phyloP scores from a whole-genome alignment of 768 basidiomycete species.

The Sporobolomyces roseus region DNA sequence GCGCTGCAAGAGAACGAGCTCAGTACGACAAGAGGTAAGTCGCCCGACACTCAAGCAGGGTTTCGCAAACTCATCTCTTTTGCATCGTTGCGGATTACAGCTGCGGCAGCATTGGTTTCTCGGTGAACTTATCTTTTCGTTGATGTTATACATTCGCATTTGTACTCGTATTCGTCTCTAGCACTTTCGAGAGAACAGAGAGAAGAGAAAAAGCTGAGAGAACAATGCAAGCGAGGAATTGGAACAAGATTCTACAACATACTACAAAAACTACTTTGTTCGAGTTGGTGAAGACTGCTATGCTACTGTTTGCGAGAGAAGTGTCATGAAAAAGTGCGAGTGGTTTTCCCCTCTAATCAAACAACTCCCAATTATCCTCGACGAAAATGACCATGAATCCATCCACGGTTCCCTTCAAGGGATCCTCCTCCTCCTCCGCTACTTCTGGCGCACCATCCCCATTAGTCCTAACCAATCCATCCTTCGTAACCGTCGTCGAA shows the following conservation, averaged over 20 bases:
- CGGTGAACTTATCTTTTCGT: not conserved
- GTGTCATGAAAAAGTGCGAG: too few relatives aligned
- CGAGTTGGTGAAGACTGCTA: not conserved
- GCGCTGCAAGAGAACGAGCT: constrained; percentile 19
- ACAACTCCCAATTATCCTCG: constrained; percentile 49
- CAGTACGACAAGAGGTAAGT: constrained; percentile 6
- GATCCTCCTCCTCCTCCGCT: constrained; percentile 48
- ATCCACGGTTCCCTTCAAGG: constrained; percentile 67
- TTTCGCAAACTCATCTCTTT: not conserved
- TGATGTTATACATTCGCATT: not conserved
- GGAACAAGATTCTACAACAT: constrained; percentile 7
- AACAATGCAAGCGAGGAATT: not conserved
- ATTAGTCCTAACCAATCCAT: constrained; percentile 50
- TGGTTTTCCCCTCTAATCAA: constrained; percentile 22
- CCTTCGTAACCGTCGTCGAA: constrained; percentile 51
- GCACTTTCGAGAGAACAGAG: too few relatives aligned
- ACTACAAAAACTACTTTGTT: not conserved
- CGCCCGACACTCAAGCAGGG: too few relatives aligned
- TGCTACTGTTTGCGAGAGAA: constrained; percentile 1
- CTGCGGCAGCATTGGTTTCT: not conserved
- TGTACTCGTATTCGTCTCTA: not conserved
- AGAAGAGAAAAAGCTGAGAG: too few relatives aligned
- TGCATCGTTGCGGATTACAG: not conserved
- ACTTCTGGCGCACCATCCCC: constrained; percentile 49
- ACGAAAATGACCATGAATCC: constrained; percentile 71